Conservation (phyloP, 805 yeast genomes). For the Brettanomyces sp. region DNA sequence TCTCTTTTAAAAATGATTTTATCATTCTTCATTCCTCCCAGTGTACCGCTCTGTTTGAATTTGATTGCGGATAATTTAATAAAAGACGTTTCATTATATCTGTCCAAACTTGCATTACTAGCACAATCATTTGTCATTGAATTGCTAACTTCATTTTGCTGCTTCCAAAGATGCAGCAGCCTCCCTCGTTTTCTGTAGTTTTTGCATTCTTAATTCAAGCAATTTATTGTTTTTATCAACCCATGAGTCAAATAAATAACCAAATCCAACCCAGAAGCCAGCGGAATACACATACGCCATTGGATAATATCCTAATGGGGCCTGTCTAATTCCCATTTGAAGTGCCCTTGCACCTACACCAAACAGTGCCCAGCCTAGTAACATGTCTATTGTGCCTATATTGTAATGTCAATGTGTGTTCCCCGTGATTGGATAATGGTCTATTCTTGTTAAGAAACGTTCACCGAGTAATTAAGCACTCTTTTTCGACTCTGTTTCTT, state of each 20-base stretch:
- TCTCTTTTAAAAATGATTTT: background rate
- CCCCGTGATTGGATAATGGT: background rate
- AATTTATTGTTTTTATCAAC: slow-evolving; percentile 30
- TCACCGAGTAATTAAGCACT: too few relatives aligned
- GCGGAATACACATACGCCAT: slow-evolving; percentile 34
- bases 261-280: slow-evolving; percentile 34
- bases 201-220: slow-evolving; percentile 27
- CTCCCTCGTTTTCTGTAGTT: slow-evolving; percentile 29
- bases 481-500: too few relatives aligned
- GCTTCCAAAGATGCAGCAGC: slow-evolving; percentile 4
- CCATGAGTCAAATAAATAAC: slow-evolving; percentile 29
- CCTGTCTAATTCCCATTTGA: slow-evolving; percentile 34
- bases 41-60: background rate
- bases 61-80: too few relatives aligned
- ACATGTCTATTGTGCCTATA: slow-evolving; percentile 7
- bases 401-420: background rate
- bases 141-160: too few relatives aligned
- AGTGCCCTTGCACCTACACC: slow-evolving; percentile 34
- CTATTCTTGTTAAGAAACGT: too few relatives aligned
- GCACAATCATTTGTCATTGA: too few relatives aligned
- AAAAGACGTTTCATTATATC: too few relatives aligned
- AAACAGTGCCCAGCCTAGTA: slow-evolving; percentile 30
- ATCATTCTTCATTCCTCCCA: too few relatives aligned
- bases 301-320: slow-evolving; percentile 28
- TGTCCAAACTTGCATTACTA: too few relatives aligned